Base-by-base conservation (phyloP, 2,329 filamentous ascomycete genomes). In the Trichoderma sp. region DNA sequence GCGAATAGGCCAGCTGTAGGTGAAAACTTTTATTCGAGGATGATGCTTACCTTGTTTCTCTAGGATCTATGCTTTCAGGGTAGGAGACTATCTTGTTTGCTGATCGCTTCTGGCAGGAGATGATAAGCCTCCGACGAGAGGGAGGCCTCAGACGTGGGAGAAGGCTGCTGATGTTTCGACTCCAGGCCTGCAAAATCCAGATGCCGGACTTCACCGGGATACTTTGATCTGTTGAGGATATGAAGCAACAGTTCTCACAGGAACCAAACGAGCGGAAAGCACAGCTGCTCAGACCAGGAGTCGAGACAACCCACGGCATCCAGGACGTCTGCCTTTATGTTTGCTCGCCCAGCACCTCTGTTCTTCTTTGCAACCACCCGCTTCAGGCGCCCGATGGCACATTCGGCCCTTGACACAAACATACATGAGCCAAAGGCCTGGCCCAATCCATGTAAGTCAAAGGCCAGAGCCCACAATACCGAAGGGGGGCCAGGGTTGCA, bases 251-350 rank as follows among this genome's bases (percentile, higher is more conserved):
- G 17, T 7, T 26, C 30, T 44, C 17, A 30, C 34, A 9, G 21
- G 19, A 43, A 30, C 24, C 5, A 14, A 34, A 39, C 14, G 19
- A 34, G 9, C 6, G 28, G 7, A 28, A 21, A 34, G 39, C 48
- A 51, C 26, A 61, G 52, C 7, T 17, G 4, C 21, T 24, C 4
- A 30, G 24, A 14, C 39, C 26, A 44, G 21, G 30, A 14, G 19
- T 19, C 26, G 55, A 59, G 44, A 41, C 0, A 14, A 30, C 30
- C 21, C 7, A n/a, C 7, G 41, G 30, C 14, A 24, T 48, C 34
- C 28, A 59, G 59, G 59, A 28, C 50, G 6, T 63, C 48, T 39
- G 50, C 41, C 58, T 55, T 63, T 63, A 63, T 63, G 48, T 55
- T 39, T 24, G 50, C 26, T 55, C 9, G 41, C 41, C 26, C 17